Evolutionary conservation across 2,329 filamentous ascomycete genomes (phyloP), one percentile per base, ranked within the genome.

Genomic region (Phaeosphaeriaceae sp.): DNA sequence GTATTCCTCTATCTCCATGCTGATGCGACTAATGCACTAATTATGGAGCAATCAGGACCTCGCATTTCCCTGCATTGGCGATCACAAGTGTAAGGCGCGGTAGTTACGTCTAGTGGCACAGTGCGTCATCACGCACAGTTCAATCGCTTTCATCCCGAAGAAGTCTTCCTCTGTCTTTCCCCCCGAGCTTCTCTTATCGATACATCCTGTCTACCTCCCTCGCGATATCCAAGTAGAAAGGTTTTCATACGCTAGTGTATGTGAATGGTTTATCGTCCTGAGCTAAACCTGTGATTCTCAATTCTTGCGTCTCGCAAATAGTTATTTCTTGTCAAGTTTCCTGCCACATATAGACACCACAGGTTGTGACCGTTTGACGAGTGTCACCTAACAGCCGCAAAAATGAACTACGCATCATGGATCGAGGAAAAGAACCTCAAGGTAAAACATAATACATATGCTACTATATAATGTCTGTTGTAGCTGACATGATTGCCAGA

Each of bases 391-490:
- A 43, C 15, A 37, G 42, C 35, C 39, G 52, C 50, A 59, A 70
- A 52, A 44, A 77, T 76, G 74, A 75, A 76, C 52, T 76, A 76
- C 66, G 63, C 73, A 56, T 75, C 74, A 58, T 75, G 74, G 73
- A 76, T 76, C 46, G 73, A 76, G 65, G 74, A 76, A 65, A 73
- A 75, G 55, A 76, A 75, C 48, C 70, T 76, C 60, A 76, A 76
- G 60, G 71, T 73, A 64, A 48, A 38, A 30, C 17, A 38, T 18
- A 28, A 23, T 26, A 42, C 33, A 32, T 12, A 26, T 15, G 17
- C 6, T 17, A 28, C 35, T 34, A 46, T n/a, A n/a, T n/a, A n/a
- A n/a, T n/a, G n/a, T 37, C 20, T 13, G 15, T 15, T 17, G 12
- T 8, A 39, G 23, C 15, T 35, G 9, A 39, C n/a, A 33, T 11